Percentiles rank a stretch among this genome's conserved stretches.
Evolutionary conservation across 495 filamentous ascomycete genomes (phyloP).

Genomic region (Xylaria intraflava): DNA sequence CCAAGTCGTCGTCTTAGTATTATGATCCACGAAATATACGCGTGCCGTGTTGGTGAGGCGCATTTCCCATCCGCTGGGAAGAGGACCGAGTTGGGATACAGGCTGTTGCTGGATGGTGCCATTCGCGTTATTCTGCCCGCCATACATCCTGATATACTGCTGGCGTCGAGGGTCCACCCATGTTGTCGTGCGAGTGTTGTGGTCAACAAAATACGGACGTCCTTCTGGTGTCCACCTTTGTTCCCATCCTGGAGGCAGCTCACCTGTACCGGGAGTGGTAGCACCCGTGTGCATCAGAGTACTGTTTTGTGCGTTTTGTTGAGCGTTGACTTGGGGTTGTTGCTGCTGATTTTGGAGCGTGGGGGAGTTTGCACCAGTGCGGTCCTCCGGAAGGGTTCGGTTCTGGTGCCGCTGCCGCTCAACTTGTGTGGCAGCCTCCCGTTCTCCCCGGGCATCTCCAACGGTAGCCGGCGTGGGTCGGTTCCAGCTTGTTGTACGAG

Average conservation of each 20-base stretch:
- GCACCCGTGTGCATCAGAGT: slow-evolving; percentile 93
- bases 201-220: slow-evolving; percentile 95
- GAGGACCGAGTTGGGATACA: slow-evolving; percentile 91
- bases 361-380: slow-evolving; percentile 89
- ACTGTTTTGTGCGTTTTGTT: slow-evolving; percentile 49
- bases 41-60: slow-evolving; percentile 94
- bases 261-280: slow-evolving; percentile 89
- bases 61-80: slow-evolving; percentile 99
- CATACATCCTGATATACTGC: slow-evolving; percentile 98
- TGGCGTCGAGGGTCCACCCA: slow-evolving; percentile 99
- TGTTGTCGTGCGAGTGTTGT: slow-evolving; percentile 96
- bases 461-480: slow-evolving; percentile 76
- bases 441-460: slow-evolving; percentile 66
- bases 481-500: slow-evolving; percentile 92
- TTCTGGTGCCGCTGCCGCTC: slow-evolving; percentile 92
- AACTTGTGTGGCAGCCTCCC: slow-evolving; percentile 81
- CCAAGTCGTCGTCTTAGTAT: slow-evolving; percentile 99
- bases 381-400: slow-evolving; percentile 90
- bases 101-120: slow-evolving; percentile 96
- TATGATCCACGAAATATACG: slow-evolving; percentile 98
- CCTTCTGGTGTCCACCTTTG: slow-evolving; percentile 93
- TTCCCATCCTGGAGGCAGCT: slow-evolving; percentile 94
- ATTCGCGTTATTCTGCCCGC: slow-evolving; percentile 65
- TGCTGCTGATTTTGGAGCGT: slow-evolving; percentile 60
- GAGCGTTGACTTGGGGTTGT: slow-evolving; percentile 37